Percentiles rank a stretch among this genome's conserved stretches.
Evolutionary conservation across 2,329 filamentous ascomycete genomes (phyloP).

Genomic region (Aspergillus clavatus): DNA sequence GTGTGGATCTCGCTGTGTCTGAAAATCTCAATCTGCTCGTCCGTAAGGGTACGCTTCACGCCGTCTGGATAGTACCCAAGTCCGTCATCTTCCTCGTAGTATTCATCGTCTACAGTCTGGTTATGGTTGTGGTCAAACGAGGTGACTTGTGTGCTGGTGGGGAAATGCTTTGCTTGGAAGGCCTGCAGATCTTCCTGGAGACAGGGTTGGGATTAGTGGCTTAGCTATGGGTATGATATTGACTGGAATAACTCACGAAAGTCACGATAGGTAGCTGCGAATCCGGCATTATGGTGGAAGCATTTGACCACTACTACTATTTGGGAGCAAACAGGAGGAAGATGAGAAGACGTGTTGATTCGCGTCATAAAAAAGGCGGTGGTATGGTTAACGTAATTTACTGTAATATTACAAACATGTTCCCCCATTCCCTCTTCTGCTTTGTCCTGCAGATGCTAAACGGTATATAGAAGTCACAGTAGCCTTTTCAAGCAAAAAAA

Average conservation of each 20-base stretch:
- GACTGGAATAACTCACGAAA: slow-evolving; percentile 21
- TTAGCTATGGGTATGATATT: background rate
- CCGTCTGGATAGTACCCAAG: slow-evolving; percentile 85
- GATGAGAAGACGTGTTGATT: no score
- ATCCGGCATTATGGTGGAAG: slow-evolving; percentile 1
- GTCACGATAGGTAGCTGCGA: slow-evolving; percentile 33
- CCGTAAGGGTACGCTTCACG: slow-evolving; percentile 80
- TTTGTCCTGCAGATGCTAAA: no score
- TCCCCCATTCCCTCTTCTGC: no score
- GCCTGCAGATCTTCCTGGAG: slow-evolving; percentile 54
- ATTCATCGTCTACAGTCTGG: slow-evolving; percentile 11
- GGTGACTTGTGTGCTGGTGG: slow-evolving; percentile 8
- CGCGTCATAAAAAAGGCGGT: no score
- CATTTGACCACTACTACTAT: no score
- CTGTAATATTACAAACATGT: background rate
- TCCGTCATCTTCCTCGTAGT: slow-evolving; percentile 46
- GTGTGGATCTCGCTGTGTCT: slow-evolving; percentile 79
- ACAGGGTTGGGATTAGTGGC: background rate
- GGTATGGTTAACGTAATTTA: no score
- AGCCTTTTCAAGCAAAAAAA: no score
- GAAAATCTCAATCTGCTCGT: slow-evolving; percentile 87
- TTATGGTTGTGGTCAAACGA: background rate
- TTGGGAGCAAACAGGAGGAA: no score
- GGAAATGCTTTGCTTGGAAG: slow-evolving; percentile 60
- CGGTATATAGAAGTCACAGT: no score